Evolutionary conservation across 2,329 filamentous ascomycete species (phyloP).

Genomic region (Penicillium sclerotiorum): DNA sequence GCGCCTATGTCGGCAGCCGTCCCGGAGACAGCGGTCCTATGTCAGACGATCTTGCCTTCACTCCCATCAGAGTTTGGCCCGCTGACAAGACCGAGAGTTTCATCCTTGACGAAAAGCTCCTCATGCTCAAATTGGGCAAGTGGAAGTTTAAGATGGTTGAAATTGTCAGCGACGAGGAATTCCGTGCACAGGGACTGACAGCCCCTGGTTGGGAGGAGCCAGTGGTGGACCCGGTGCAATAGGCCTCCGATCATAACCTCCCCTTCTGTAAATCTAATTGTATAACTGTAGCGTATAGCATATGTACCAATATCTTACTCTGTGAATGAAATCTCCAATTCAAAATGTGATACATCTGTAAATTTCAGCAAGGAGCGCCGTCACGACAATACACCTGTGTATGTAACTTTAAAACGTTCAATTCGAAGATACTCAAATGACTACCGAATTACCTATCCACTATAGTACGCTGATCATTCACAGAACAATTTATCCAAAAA

Average conservation of each 20-base stretch:
- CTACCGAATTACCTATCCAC: no score
- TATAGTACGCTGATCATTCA: no score
- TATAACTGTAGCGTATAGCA: conserved; percentile 41
- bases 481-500: no score
- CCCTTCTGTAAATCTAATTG: conserved; percentile 13
- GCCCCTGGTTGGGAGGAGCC: conserved; percentile 55
- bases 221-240: conserved; percentile 7
- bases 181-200: conserved; percentile 47
- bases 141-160: conserved; percentile 62
- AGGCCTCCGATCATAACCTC: conserved; percentile 9
- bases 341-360: neutral
- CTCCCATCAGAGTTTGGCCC: conserved; percentile 49
- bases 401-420: no score
- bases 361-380: neutral
- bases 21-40: conserved; percentile 45
- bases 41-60: conserved; percentile 52
- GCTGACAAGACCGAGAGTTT: conserved; percentile 50
- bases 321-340: neutral
- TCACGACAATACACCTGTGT: no score
- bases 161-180: conserved; percentile 58
- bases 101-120: conserved; percentile 52
- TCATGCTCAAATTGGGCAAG: conserved; percentile 63
- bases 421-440: no score
- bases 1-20: conserved; percentile 53
- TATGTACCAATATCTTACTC: neutral